These are phyloP conservation scores for Alternaria tenuissima DNA, from an alignment of 2,329 filamentous ascomycete genomes.

Conservation along the genomic window DNA sequence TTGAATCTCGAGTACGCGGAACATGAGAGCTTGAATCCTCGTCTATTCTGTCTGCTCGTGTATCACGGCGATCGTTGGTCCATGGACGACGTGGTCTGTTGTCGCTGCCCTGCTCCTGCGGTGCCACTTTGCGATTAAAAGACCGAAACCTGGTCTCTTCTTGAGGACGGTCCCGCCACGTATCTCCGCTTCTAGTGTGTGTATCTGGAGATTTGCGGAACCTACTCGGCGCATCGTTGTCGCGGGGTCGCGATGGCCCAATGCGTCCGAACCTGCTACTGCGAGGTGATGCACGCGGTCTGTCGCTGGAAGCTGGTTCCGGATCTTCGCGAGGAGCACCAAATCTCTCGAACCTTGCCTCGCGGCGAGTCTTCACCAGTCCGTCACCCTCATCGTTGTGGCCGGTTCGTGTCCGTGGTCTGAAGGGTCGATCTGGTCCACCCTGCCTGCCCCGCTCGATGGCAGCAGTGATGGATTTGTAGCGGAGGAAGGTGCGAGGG, in stretches of 20 bases:
- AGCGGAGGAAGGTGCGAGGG: conserved; percentile 31
- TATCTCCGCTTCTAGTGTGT: neutral
- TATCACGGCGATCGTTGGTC: neutral
- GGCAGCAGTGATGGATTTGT: conserved; percentile 45
- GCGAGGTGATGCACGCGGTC: neutral
- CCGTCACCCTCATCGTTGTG: neutral
- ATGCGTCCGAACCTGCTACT: conserved; percentile 17
- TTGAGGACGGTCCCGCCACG: neutral
- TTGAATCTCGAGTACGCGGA: neutral
- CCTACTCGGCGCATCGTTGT: conserved; percentile 5
- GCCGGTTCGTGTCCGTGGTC: conserved; percentile 16
- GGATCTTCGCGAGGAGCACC: conserved; percentile 11
- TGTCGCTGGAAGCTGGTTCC: neutral
- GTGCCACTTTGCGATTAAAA: neutral
- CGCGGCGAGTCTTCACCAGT: conserved; percentile 8
- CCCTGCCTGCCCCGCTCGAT: conserved; percentile 41
- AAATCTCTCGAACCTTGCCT: conserved; percentile 17
- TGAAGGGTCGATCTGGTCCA: conserved; percentile 18
- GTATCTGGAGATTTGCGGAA: neutral
- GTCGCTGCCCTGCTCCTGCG: neutral
- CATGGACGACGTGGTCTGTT: neutral
- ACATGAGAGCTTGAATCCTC: neutral
- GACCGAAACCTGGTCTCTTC: neutral
- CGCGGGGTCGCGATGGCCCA: conserved; percentile 9
- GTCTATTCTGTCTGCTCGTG: neutral